These are phyloP conservation scores for Paramecium sonneborni DNA, from an alignment of 73 alveolate genomes.

Conservation along the genomic window DNA sequence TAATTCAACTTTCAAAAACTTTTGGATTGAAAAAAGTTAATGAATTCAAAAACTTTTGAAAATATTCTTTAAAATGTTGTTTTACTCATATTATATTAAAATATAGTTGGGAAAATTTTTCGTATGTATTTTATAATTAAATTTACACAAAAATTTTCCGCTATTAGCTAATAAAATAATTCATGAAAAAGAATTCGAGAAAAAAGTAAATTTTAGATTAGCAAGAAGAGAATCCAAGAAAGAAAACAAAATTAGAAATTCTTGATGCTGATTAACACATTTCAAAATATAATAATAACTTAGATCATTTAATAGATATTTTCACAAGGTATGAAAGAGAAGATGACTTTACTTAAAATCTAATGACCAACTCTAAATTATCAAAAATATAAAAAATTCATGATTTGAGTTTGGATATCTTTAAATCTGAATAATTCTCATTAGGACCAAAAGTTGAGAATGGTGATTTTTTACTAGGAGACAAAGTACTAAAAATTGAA, in stretches of 20 bases:
- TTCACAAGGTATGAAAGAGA: background rate
- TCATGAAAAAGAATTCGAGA: constrained; percentile 5
- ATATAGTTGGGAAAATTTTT: background rate
- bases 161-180: background rate
- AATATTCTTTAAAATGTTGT: background rate
- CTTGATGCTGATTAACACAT: constrained; percentile 1
- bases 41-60: background rate
- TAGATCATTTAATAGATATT: background rate
- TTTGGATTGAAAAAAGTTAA: background rate
- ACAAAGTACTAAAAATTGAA: background rate
- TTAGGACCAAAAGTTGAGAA: background rate
- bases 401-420: background rate
- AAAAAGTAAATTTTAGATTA: background rate
- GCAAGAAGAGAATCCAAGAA: background rate
- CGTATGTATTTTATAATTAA: background rate
- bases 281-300: background rate
- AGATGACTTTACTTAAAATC: background rate
- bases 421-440: background rate
- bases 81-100: background rate
- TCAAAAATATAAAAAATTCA: background rate
- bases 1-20: background rate
- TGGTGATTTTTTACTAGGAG: constrained; percentile 1
- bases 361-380: background rate
- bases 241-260: background rate
- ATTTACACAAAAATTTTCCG: constrained; percentile 9